Conservation (phyloP, 2,329 filamentous ascomycete genomes). For the Botryotinia narcissicola region DNA sequence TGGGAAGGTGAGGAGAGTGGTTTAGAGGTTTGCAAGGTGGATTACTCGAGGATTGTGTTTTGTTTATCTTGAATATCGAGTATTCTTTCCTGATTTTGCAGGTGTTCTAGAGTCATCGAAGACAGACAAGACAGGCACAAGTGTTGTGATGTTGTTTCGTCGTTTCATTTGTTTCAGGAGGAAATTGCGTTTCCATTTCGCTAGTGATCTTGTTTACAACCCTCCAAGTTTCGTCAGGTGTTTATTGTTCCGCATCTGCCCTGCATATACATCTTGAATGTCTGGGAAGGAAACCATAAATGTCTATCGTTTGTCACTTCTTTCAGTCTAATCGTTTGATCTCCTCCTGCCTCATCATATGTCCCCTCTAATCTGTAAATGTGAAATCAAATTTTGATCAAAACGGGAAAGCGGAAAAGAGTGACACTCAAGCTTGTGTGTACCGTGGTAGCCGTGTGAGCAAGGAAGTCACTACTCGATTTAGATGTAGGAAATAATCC, state of each 20-base stretch:
- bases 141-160: neutral
- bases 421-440: neutral
- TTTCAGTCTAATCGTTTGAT: neutral
- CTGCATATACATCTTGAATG: neutral
- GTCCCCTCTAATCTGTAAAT: neutral
- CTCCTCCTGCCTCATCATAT: neutral
- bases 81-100: neutral
- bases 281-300: neutral
- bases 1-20: conserved; percentile 56
- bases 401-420: neutral
- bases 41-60: neutral
- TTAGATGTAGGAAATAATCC: neutral
- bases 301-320: neutral
- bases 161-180: neutral
- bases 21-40: conserved; percentile 32
- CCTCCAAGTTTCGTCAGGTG: neutral
- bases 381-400: neutral
- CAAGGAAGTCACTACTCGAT: neutral
- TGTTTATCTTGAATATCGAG: neutral
- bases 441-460: neutral
- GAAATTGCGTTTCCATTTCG: neutral
- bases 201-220: neutral
- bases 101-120: neutral
- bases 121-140: neutral
- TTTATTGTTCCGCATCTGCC: neutral